Evolutionary conservation across 208 protist species (phyloP), one percentile per base, ranked within the genome.

Genomic region (Histomonas meleagridis): DNA sequence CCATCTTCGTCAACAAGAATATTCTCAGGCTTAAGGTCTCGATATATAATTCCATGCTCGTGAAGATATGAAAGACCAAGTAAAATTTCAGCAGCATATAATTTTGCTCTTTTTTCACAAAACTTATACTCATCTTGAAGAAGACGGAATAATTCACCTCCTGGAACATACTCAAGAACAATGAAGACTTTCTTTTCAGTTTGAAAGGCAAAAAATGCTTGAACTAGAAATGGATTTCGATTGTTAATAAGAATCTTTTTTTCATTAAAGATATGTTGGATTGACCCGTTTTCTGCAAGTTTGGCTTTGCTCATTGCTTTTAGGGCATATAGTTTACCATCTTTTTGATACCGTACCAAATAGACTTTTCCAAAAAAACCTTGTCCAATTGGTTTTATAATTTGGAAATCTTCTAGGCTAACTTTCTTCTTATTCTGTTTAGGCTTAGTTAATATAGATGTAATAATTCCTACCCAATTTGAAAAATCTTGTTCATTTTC

Each of bases 21-120:
- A 55, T 86, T 86, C 28, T 86, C 76, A 46, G 46, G 76, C 32
- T 86, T 86, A 26, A 86, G 55, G 16, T 86, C 76, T 86, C 76
- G 0, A 16, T 86, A 86, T 2, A 86, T 1, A 43, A 86, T 86
- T 46, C 46, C 46, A 21, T 86, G 23, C 0, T 43, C 32, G 18
- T 86, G 76, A 3, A 86, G 38, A 86, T 86, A 55, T 0, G 51
- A 5, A 14, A 86, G 38, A 40, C 26, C 76, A n/a, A 86, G 23
- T 35, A 46, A 40, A 86, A 86, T 46, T 55, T 86, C 76, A 53
- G 76, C 40, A 38, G 55, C 46, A 86, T 86, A 86, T 14, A 86
- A 55, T 57, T 46, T 9, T 38, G 55, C 76, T 32, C 38, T n/a
- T 43, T 86, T 14, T 14, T 55, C 23, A 18, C 38, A 10, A 18